Percentiles rank a stretch among this genome's conserved stretches.
Evolutionary conservation across 192 early-diverging fungal species (phyloP).

Genomic region (Entophlyctis luteolus): DNA sequence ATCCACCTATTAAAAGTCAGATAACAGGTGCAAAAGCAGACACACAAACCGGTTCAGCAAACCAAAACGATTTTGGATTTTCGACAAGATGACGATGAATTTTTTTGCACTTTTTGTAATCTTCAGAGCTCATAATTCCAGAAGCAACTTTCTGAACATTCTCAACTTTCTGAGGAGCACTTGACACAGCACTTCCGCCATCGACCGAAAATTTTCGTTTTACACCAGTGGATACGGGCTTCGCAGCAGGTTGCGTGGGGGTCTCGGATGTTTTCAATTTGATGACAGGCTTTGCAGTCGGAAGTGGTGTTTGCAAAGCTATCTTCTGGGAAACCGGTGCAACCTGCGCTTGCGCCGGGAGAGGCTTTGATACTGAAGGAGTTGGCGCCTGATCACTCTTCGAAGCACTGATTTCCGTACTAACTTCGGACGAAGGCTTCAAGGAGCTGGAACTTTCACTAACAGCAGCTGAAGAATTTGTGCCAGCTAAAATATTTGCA

Average conservation of each 20-base stretch:
- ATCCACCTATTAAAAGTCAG: slow-evolving; percentile 58
- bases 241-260: too few relatives aligned
- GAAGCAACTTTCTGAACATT: neutral
- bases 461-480: too few relatives aligned
- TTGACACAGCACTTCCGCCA: neutral
- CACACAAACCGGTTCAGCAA: slow-evolving; percentile 26
- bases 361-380: too few relatives aligned
- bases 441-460: too few relatives aligned
- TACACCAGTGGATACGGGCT: too few relatives aligned
- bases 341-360: too few relatives aligned
- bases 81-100: slow-evolving; percentile 26
- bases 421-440: neutral
- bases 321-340: too few relatives aligned
- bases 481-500: too few relatives aligned
- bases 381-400: too few relatives aligned
- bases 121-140: neutral
- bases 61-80: slow-evolving; percentile 33
- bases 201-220: slow-evolving; percentile 11
- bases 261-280: slow-evolving; percentile 22
- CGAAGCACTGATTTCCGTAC: too few relatives aligned
- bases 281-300: neutral
- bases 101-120: slow-evolving; percentile 33
- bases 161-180: neutral
- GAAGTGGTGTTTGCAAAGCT: neutral
- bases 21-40: neutral